Evolutionary conservation across 129 eudicot genomes (phyloP), one percentile per base, ranked within the genome.

Genomic region (Pittosporum tobira): DNA sequence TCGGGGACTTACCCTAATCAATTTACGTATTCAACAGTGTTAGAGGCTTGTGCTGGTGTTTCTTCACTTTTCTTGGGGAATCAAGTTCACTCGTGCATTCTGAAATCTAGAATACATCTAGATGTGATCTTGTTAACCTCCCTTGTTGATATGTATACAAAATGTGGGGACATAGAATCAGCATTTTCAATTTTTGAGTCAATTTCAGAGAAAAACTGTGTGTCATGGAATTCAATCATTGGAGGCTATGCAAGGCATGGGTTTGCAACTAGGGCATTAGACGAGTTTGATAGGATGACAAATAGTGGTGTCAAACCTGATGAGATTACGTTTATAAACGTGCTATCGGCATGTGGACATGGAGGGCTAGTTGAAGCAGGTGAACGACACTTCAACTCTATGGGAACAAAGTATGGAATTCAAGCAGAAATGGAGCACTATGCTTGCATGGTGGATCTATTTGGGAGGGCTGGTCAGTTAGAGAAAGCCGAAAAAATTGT

Each of bases 381-480:
- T 1, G 95, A 88, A 73, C 44, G 6, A 19, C 55, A 77, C 24
- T 88, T 88, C 65, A 14, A 2, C 25, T 70, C 61, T 28, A 88
- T 88, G 91, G 71, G 21, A 30, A 59, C 12, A 25, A 72, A 55
- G 62, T 82, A 82, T 20, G 83, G 85, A 13, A 30, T 89, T n/a
- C 11, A 62, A 50, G 59, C 84, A 43, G 80, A 73, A 49, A 69
- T 68, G 82, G 83, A 89, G 72, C 95, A 89, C 46, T 88, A 88
- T 67, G 71, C 84, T 65, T 88, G 94, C 62, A 84, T 88, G 95
- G 97, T 89, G 75, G 93, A 89, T 65, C 70, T 89, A 5, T 81
- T 82, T 60, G 97, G 97, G 30, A 79, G 73, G 59, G 81, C 93
- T 10, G 95, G 97, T n/a, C 62, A 72, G 73, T 31, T 85, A 22